Conservation (phyloP, 352 stramenopile genomes). For the Phytopythium helicoides region DNA sequence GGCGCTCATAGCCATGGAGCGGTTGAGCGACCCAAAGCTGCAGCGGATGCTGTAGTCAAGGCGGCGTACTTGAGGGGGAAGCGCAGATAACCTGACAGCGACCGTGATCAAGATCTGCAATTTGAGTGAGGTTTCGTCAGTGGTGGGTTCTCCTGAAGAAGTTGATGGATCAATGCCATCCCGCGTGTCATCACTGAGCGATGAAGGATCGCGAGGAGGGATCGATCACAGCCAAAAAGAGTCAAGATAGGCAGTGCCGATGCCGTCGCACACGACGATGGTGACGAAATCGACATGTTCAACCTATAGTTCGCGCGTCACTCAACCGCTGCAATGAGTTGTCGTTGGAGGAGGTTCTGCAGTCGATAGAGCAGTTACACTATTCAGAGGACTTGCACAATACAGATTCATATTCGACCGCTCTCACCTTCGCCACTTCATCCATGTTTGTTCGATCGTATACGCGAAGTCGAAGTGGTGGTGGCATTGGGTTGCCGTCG, state of each 20-base stretch:
- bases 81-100: slow-evolving; percentile 54
- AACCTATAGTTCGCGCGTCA: slow-evolving; percentile 22
- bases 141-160: no score
- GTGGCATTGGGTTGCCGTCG: background rate
- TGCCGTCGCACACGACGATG: slow-evolving; percentile 7
- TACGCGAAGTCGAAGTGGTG: slow-evolving; percentile 33
- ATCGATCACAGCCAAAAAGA: no score
- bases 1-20: slow-evolving; percentile 37
- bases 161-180: no score
- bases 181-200: no score
- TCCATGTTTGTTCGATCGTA: slow-evolving; percentile 40
- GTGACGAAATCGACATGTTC: slow-evolving; percentile 61
- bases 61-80: slow-evolving; percentile 51
- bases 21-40: slow-evolving; percentile 41
- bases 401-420: no score
- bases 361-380: background rate
- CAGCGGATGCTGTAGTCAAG: slow-evolving; percentile 50
- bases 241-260: background rate
- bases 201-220: background rate
- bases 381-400: no score
- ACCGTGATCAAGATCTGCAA: slow-evolving; percentile 23
- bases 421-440: slow-evolving; percentile 31
- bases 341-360: slow-evolving; percentile 28
- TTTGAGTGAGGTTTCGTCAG: no score
- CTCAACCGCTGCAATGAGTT: slow-evolving; percentile 20